These are phyloP conservation scores for Neostapfia colusana DNA, from an alignment of 176 grass and related monocot species.

Conservation along the genomic window DNA sequence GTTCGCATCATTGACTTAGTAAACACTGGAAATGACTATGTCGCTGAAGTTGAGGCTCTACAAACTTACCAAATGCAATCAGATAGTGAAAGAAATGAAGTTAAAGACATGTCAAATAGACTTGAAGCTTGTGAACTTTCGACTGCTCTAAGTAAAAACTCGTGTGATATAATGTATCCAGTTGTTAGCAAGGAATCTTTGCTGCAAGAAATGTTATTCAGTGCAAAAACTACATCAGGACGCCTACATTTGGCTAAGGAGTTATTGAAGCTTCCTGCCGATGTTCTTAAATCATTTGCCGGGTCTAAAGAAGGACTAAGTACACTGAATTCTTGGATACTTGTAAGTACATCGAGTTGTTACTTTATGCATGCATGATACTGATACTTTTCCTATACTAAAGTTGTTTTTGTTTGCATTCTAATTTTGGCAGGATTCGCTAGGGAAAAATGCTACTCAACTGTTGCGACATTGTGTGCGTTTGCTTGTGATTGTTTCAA, in stretches of 20 bases:
- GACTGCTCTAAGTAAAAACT: constrained; percentile 66
- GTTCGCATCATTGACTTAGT: constrained; percentile 85
- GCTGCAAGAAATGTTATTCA: constrained; percentile 91
- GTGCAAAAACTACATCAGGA: constrained; percentile 85
- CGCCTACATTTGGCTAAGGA: constrained; percentile 89
- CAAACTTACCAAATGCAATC: constrained; percentile 71
- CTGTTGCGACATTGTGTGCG: constrained; percentile 91
- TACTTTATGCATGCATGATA: constrained; percentile 26
- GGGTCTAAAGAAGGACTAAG: constrained; percentile 86
- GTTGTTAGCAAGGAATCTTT: constrained; percentile 69
- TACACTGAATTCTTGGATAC: constrained; percentile 90
- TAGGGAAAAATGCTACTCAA: constrained; percentile 96
- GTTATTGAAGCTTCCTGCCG: constrained; percentile 63
- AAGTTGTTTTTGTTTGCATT: constrained; percentile 37
- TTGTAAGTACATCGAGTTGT: constrained; percentile 64
- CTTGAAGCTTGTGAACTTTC: constrained; percentile 81
- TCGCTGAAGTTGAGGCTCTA: constrained; percentile 86
- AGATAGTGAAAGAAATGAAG: constrained; percentile 90
- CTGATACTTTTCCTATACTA: constrained; percentile 13
- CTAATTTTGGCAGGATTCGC: constrained; percentile 72
- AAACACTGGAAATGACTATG: constrained; percentile 66
- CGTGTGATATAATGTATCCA: constrained; percentile 54
- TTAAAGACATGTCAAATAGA: constrained; percentile 75
- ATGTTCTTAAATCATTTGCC: constrained; percentile 86
- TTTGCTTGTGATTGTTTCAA: constrained; percentile 88